A percentile compares a stretch with the other conserved stretches of the same genome.
phyloP scores from a whole-genome alignment of 164 flowering plant genomes.

The Houttuynia cordata region DNA sequence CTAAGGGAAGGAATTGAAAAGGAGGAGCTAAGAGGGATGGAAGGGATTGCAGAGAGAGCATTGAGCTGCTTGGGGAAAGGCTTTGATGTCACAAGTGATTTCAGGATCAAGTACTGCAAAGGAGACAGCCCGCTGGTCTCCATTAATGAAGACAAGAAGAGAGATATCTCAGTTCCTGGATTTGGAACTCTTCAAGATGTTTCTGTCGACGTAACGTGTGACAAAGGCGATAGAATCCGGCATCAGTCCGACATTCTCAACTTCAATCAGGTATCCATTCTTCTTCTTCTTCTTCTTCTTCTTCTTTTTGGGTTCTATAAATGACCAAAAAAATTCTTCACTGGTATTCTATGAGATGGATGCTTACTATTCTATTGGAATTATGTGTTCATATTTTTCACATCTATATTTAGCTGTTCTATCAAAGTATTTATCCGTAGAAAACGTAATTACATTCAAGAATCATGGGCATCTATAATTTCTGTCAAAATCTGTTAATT shows the following conservation, averaged over 20 bases:
- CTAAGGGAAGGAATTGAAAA: neutral
- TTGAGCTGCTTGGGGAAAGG: conserved; percentile 66
- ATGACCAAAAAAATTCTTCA: no score
- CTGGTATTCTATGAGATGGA: no score
- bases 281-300: no score
- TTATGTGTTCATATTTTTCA: no score
- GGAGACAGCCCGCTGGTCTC: conserved; percentile 41
- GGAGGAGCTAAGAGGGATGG: conserved; percentile 10
- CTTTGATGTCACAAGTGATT: conserved; percentile 66
- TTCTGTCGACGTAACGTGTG: conserved; percentile 64
- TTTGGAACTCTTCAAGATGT: conserved; percentile 30
- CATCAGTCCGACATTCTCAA: conserved; percentile 63
- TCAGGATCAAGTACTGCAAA: conserved; percentile 66
- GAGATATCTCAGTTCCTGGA: conserved; percentile 43
- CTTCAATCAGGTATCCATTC: conserved; percentile 45
- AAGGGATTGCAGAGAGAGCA: conserved; percentile 32
- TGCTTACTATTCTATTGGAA: no score
- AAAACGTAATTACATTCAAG: no score
- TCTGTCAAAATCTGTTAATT: no score
- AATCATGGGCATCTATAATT: no score
- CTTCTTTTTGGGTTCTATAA: no score
- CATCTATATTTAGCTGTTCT: no score
- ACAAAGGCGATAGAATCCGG: conserved; percentile 65
- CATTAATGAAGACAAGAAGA: conserved; percentile 33
- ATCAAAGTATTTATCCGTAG: no score